phyloP scores from a whole-genome alignment of 768 basidiomycete genomes.

The Phaeotremella fagi region DNA sequence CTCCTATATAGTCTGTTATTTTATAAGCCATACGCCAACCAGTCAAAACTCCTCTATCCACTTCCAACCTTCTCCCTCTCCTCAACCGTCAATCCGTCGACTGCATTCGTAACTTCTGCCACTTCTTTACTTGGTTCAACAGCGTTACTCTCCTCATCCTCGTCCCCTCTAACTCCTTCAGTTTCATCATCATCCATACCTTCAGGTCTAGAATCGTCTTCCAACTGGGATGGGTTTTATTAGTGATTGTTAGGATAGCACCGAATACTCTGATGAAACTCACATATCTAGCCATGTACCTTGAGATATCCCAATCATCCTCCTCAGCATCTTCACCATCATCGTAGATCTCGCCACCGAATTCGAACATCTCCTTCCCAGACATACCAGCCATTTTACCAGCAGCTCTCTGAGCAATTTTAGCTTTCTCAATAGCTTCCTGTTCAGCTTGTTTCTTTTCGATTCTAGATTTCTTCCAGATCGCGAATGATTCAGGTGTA shows the following conservation, averaged over 20 bases:
- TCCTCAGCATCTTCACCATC: conserved; percentile 41
- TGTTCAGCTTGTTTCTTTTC: conserved; percentile 90
- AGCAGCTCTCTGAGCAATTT: conserved; percentile 71
- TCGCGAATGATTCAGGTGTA: conserved; percentile 80
- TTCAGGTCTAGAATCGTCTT: conserved; percentile 27
- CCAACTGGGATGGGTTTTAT: too few relatives aligned
- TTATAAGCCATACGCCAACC: too few relatives aligned
- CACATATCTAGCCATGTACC: conserved; percentile 45
- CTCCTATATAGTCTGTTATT: too few relatives aligned
- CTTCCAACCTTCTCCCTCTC: neutral
- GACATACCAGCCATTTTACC: conserved; percentile 93
- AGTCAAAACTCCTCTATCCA: neutral
- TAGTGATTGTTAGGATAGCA: too few relatives aligned
- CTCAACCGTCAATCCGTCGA: conserved; percentile 2
- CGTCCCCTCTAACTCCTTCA: neutral
- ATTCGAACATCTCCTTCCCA: conserved; percentile 81
- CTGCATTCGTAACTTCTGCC: conserved; percentile 5
- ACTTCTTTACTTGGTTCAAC: neutral
- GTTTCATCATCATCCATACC: conserved; percentile 5
- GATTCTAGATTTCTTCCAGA: conserved; percentile 92
- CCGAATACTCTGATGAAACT: too few relatives aligned
- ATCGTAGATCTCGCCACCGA: conserved; percentile 43
- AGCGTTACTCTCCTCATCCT: conserved; percentile 12
- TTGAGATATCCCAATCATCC: conserved; percentile 48
- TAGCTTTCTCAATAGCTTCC: conserved; percentile 74